Evolutionary conservation across 805 yeast genomes (phyloP).

Genomic region (Monosporozyma solicola): DNA sequence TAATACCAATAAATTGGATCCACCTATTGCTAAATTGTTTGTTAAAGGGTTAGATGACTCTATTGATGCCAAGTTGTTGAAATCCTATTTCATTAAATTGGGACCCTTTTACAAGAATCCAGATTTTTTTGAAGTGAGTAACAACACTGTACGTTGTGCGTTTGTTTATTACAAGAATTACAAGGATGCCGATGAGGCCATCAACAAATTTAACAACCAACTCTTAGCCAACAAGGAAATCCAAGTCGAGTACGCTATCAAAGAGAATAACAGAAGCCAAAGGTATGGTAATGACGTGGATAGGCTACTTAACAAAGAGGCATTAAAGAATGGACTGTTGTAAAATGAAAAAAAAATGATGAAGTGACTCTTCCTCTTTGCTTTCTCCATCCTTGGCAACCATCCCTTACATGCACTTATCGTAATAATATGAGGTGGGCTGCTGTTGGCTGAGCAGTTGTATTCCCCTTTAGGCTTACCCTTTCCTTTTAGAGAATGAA

Average conservation of each 20-base stretch:
- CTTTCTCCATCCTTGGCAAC: too few relatives aligned
- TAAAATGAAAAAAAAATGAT: not conserved
- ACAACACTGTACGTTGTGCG: conserved; percentile 43
- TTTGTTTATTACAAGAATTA: conserved; percentile 57
- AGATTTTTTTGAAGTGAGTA: conserved; percentile 26
- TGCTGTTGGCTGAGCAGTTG: too few relatives aligned
- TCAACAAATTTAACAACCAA: conserved; percentile 58
- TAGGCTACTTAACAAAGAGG: conserved; percentile 58
- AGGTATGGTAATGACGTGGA: conserved; percentile 78
- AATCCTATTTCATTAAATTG: conserved; percentile 48
- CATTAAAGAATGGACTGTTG: conserved; percentile 35
- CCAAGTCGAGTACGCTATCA: conserved; percentile 60
- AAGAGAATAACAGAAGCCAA: conserved; percentile 41
- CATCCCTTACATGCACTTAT: too few relatives aligned
- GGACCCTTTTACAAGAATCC: conserved; percentile 53
- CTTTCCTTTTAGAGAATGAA: too few relatives aligned
- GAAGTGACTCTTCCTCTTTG: not conserved
- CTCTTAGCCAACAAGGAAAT: conserved; percentile 59
- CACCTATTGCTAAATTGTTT: conserved; percentile 60
- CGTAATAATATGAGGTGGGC: too few relatives aligned
- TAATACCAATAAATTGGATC: conserved; percentile 13
- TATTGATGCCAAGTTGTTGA: conserved; percentile 51
- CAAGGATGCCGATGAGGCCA: conserved; percentile 61
- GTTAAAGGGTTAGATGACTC: conserved; percentile 59
- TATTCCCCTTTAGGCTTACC: too few relatives aligned